Evolutionary conservation across 2,329 filamentous ascomycete species (phyloP).

Genomic region (Alternaria panax): DNA sequence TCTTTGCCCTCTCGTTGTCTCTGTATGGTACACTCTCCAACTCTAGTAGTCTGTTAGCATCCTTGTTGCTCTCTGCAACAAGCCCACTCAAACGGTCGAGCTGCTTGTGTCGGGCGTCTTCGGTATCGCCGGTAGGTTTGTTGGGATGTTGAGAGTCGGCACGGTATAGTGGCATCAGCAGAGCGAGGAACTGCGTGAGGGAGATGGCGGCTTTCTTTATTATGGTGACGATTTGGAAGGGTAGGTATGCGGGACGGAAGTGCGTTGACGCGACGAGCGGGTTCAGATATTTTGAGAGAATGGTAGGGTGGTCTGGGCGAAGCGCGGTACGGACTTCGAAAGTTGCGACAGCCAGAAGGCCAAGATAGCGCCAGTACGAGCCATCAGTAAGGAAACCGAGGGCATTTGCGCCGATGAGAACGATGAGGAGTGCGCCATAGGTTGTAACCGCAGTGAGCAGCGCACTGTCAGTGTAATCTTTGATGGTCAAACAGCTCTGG

Average conservation of each 20-base stretch:
- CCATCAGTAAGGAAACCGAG: slow-evolving; percentile 47
- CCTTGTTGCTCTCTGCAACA: slow-evolving; percentile 68
- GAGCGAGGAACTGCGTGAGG: slow-evolving; percentile 53
- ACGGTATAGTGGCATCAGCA: slow-evolving; percentile 47
- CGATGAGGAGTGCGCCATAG: slow-evolving; percentile 38
- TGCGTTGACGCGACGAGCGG: slow-evolving; percentile 54
- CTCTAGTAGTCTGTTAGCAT: slow-evolving; percentile 73
- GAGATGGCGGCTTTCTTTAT: slow-evolving; percentile 79
- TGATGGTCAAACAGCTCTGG: slow-evolving; percentile 69
- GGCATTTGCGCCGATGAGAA: slow-evolving; percentile 44
- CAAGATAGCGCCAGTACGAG: slow-evolving; percentile 57
- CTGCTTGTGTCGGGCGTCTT: slow-evolving; percentile 61
- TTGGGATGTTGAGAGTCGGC: slow-evolving; percentile 34
- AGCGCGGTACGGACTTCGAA: slow-evolving; percentile 67
- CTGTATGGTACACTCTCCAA: slow-evolving; percentile 83
- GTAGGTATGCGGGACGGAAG: slow-evolving; percentile 71
- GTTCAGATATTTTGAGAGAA: slow-evolving; percentile 58
- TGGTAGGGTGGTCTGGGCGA: slow-evolving; percentile 54
- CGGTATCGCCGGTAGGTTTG: slow-evolving; percentile 35
- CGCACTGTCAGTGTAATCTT: slow-evolving; percentile 76
- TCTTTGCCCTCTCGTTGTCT: slow-evolving; percentile 69
- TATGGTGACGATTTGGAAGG: slow-evolving; percentile 82
- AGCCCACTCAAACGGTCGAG: slow-evolving; percentile 71
- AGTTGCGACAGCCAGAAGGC: slow-evolving; percentile 61
- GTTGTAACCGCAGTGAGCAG: slow-evolving; percentile 49